A percentile compares a stretch with the other conserved stretches of the same genome.
Conservation (phyloP, 2,329 filamentous ascomycete species). For the Trichoderma cornu-damae region DNA sequence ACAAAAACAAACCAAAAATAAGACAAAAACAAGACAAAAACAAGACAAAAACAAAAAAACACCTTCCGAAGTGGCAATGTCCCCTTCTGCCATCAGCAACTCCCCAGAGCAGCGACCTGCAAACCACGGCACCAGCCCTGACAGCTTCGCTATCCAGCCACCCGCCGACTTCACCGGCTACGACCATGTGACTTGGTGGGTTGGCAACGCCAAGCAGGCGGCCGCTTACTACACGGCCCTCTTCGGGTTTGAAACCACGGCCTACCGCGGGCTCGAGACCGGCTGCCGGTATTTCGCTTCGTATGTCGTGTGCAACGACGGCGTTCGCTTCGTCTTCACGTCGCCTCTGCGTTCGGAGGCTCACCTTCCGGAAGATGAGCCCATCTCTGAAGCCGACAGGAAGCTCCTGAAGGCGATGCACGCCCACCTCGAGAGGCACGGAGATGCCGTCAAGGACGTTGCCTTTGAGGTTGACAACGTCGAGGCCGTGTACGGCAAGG, state of each 20-base stretch:
- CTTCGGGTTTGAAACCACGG: conserved; percentile 78
- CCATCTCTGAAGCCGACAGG: conserved; percentile 59
- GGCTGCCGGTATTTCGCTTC: conserved; percentile 75
- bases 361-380: conserved; percentile 53
- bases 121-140: conserved; percentile 37
- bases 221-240: conserved; percentile 82
- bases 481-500: conserved; percentile 69
- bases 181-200: conserved; percentile 93
- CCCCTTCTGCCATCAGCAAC: conserved; percentile 53
- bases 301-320: conserved; percentile 74
- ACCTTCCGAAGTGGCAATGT: conserved; percentile 40
- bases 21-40: no score
- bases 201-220: conserved; percentile 94
- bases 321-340: conserved; percentile 76
- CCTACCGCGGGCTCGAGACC: conserved; percentile 85
- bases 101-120: conserved; percentile 43
- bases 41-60: no score
- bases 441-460: conserved; percentile 92
- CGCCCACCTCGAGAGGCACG: conserved; percentile 76
- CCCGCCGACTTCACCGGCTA: conserved; percentile 68
- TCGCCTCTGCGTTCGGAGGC: conserved; percentile 65
- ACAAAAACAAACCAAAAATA: not conserved
- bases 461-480: conserved; percentile 93
- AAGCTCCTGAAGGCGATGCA: conserved; percentile 68
- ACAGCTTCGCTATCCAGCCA: conserved; percentile 52